These are phyloP conservation scores for Primulina eburnea DNA, from an alignment of 257 asterid species.

Conservation along the genomic window DNA sequence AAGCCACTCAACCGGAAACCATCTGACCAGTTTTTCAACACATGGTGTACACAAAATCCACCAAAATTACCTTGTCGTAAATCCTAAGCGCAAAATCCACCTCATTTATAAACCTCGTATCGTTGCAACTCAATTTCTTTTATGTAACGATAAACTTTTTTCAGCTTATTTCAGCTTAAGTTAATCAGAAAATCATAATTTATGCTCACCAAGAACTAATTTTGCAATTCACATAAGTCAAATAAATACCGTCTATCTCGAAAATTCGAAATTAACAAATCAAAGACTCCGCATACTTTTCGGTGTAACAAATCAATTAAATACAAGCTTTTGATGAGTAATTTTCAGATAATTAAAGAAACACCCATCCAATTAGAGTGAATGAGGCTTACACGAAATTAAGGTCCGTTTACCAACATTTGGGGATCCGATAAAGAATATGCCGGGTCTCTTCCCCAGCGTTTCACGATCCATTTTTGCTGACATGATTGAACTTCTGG, in stretches of 20 bases:
- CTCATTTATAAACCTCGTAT: too few relatives aligned
- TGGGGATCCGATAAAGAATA: slow-evolving; percentile 70
- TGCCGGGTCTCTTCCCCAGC: slow-evolving; percentile 70
- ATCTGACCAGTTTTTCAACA: too few relatives aligned
- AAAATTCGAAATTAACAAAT: not conserved
- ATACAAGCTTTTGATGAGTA: not conserved
- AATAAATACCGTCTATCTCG: not conserved
- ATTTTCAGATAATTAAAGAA: not conserved
- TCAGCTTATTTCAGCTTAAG: not conserved
- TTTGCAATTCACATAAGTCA: slow-evolving; percentile 13
- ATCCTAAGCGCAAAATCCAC: too few relatives aligned
- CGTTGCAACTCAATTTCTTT: too few relatives aligned
- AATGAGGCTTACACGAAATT: slow-evolving; percentile 59
- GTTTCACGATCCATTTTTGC: slow-evolving; percentile 41
- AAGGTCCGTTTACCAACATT: slow-evolving; percentile 88
- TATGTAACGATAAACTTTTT: not conserved
- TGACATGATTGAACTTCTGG: not conserved
- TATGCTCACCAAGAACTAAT: not conserved
- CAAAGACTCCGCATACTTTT: not conserved
- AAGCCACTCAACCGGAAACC: too few relatives aligned
- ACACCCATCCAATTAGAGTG: slow-evolving; percentile 12
- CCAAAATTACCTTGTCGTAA: too few relatives aligned
- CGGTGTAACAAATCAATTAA: not conserved
- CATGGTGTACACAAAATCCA: too few relatives aligned
- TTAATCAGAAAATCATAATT: not conserved